These are phyloP conservation scores for Penicillium samsonianum DNA, from an alignment of 495 filamentous ascomycete genomes.

Conservation along the genomic window DNA sequence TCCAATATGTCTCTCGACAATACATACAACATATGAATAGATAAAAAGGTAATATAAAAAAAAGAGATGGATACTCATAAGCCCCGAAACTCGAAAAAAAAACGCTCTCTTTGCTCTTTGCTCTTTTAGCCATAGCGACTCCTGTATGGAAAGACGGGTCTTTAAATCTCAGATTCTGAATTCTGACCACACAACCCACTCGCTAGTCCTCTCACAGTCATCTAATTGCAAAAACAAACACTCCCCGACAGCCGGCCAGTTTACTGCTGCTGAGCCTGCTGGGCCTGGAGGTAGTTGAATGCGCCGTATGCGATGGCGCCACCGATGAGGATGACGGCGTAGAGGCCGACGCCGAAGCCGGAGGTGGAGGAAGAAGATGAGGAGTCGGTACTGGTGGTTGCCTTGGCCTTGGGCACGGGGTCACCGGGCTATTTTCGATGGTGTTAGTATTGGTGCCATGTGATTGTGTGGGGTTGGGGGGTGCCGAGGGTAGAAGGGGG, in stretches of 20 bases:
- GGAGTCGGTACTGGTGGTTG: slow-evolving; percentile 50
- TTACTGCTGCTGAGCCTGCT: slow-evolving; percentile 38
- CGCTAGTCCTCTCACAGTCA: not conserved
- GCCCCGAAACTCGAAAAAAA: slow-evolving; percentile 7
- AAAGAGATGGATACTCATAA: slow-evolving; percentile 1
- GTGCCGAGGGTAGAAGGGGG: slow-evolving; percentile 7
- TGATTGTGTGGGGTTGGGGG: slow-evolving; percentile 3
- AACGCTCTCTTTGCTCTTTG: slow-evolving; percentile 14
- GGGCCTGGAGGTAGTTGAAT: slow-evolving; percentile 82
- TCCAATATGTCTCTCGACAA: not conserved
- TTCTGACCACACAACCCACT: not conserved
- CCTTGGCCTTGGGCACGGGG: slow-evolving; percentile 69
- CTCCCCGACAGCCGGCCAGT: not conserved
- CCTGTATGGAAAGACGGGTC: not conserved
- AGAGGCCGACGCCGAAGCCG: slow-evolving; percentile 77
- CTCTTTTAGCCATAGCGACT: slow-evolving; percentile 13
- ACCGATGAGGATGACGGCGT: slow-evolving; percentile 78
- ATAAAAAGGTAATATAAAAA: not conserved
- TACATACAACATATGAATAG: slow-evolving; percentile 4
- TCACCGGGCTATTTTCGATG: slow-evolving; percentile 67
- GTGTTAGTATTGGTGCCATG: slow-evolving; percentile 16
- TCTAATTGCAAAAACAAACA: not conserved
- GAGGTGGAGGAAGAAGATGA: slow-evolving; percentile 41
- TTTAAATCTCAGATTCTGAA: slow-evolving; percentile 2
- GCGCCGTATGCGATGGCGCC: slow-evolving; percentile 74